phyloP scores from a whole-genome alignment of 495 filamentous ascomycete species.

The Penicillium bialowiezense region DNA sequence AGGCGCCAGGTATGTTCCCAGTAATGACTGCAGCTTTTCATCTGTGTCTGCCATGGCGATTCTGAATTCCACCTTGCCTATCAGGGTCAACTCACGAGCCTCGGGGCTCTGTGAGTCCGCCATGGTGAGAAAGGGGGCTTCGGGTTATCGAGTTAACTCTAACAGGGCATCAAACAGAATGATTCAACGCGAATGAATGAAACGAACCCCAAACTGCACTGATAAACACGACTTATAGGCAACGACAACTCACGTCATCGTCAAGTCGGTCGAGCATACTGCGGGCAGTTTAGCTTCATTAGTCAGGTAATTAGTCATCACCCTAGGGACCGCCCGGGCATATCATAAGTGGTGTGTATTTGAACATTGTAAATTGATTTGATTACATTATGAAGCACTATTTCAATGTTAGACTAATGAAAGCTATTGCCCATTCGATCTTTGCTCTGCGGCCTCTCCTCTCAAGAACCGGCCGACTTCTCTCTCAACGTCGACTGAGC shows the following conservation, averaged over 20 bases:
- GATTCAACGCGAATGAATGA: slow-evolving; percentile 1
- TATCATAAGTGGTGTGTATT: no score
- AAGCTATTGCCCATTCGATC: slow-evolving; percentile 15
- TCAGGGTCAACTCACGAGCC: slow-evolving; percentile 74
- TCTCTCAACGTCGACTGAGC: slow-evolving; percentile 27
- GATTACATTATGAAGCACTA: no score
- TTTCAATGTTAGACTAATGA: no score
- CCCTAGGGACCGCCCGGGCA: not conserved
- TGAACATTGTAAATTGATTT: not conserved
- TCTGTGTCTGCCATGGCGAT: slow-evolving; percentile 87
- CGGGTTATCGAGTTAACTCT: not conserved
- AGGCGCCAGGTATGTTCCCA: slow-evolving; percentile 77
- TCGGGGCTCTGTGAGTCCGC: slow-evolving; percentile 51
- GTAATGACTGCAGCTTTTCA: slow-evolving; percentile 68
- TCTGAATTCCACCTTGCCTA: slow-evolving; percentile 86
- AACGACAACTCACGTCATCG: slow-evolving; percentile 25
- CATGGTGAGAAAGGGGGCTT: slow-evolving; percentile 25
- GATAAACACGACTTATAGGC: slow-evolving; percentile 10
- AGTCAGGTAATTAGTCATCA: slow-evolving; percentile 11
- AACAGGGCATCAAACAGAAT: slow-evolving; percentile 1
- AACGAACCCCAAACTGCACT: not conserved
- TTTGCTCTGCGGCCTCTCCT: slow-evolving; percentile 46
- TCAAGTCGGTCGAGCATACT: slow-evolving; percentile 6
- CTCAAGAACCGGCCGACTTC: slow-evolving; percentile 46
- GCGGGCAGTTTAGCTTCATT: slow-evolving; percentile 10